Evolutionary conservation across 2,329 filamentous ascomycete species (phyloP).

Genomic region (Penicillium sp.): DNA sequence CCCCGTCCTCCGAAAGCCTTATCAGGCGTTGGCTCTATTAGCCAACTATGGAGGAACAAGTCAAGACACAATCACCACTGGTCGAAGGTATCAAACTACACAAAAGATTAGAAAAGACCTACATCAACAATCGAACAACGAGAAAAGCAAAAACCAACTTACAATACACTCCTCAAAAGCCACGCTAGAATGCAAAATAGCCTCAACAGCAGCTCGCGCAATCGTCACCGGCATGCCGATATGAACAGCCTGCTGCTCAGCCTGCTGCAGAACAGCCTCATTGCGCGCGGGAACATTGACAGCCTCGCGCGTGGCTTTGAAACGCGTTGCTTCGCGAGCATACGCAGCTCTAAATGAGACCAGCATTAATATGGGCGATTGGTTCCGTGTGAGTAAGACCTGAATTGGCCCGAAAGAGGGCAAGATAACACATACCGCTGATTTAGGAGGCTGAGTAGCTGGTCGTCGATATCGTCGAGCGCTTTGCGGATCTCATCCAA

Average conservation of each 20-base stretch:
- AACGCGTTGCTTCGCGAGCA: constrained; percentile 1
- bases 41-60: no score
- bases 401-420: background rate
- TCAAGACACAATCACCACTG: background rate
- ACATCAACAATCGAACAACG: no score
- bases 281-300: constrained; percentile 2
- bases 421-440: background rate
- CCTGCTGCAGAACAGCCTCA: constrained; percentile 3
- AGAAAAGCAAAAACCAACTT: background rate
- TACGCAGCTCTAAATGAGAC: background rate
- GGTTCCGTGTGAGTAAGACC: no score
- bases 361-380: no score
- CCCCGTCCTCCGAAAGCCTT: no score
- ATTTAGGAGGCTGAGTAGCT: background rate
- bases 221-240: constrained; percentile 8
- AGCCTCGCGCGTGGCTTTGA: constrained; percentile 2
- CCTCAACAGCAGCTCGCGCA: constrained; percentile 7
- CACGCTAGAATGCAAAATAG: constrained; percentile 9
- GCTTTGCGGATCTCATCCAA: constrained; percentile 5
- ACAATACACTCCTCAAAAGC: constrained; percentile 10
- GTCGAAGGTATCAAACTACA: background rate
- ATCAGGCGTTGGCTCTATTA: no score
- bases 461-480: constrained; percentile 2
- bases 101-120: background rate
- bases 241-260: background rate